Conservation (phyloP, 805 yeast genomes). For the Metschnikowia gelsemii region DNA sequence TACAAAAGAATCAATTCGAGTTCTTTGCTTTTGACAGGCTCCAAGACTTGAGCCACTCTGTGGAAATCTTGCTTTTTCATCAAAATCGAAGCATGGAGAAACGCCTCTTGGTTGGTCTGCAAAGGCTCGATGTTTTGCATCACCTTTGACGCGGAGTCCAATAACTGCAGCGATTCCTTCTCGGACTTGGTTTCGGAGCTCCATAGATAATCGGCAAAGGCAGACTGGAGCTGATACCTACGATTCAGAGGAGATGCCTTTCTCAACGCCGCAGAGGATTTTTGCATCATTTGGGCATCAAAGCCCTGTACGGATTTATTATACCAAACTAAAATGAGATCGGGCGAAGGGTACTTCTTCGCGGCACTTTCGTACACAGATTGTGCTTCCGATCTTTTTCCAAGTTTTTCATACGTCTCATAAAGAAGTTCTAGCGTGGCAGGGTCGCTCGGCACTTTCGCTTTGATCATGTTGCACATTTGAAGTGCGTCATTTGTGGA, state of each 20-base stretch:
- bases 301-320: slow-evolving; percentile 46
- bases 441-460: slow-evolving; percentile 53
- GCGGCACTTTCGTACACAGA: slow-evolving; percentile 57
- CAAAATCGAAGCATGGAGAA: slow-evolving; percentile 54
- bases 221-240: slow-evolving; percentile 50
- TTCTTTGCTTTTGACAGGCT: slow-evolving; percentile 41
- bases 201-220: slow-evolving; percentile 51
- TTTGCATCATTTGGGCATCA: slow-evolving; percentile 54
- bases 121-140: slow-evolving; percentile 53
- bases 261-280: slow-evolving; percentile 38
- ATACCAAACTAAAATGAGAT: slow-evolving; percentile 57
- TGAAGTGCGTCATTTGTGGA: slow-evolving; percentile 32
- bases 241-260: slow-evolving; percentile 22
- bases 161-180: slow-evolving; percentile 35
- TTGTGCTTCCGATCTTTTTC: slow-evolving; percentile 36
- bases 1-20: slow-evolving; percentile 61
- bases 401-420: slow-evolving; percentile 40
- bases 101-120: slow-evolving; percentile 62
- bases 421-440: slow-evolving; percentile 50
- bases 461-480: slow-evolving; percentile 28
- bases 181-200: slow-evolving; percentile 33
- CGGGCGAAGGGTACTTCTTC: slow-evolving; percentile 53
- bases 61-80: slow-evolving; percentile 32
- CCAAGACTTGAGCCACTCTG: slow-evolving; percentile 29
- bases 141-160: slow-evolving; percentile 35